phyloP scores from a whole-genome alignment of 177 flowering plant genomes.

The Tripterygium wilfordii region DNA sequence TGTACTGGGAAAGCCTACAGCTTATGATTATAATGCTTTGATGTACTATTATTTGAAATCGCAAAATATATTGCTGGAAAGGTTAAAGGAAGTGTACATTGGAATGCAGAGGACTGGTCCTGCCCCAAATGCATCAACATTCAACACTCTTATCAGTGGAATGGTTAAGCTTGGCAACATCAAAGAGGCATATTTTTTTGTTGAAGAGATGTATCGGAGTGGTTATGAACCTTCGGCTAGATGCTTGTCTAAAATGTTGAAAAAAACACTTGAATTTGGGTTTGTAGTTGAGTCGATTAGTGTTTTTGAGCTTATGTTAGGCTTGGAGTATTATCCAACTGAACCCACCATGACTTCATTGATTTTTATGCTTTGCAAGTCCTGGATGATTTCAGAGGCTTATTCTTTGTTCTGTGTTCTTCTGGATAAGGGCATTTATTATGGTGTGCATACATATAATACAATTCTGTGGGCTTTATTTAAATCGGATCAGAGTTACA shows the following conservation, averaged over 20 bases:
- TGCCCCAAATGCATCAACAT: slow-evolving; percentile 36
- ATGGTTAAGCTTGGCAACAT: slow-evolving; percentile 19
- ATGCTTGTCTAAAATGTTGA: slow-evolving; percentile 24
- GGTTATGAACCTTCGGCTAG: slow-evolving; percentile 41
- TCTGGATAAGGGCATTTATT: slow-evolving; percentile 18
- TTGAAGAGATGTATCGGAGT: slow-evolving; percentile 30
- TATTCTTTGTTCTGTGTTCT: slow-evolving; percentile 23
- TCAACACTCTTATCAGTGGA: slow-evolving; percentile 37
- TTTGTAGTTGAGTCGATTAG: slow-evolving; percentile 14
- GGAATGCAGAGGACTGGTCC: slow-evolving; percentile 40
- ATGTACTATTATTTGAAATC: slow-evolving; percentile 34
- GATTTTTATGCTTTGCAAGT: slow-evolving; percentile 21
- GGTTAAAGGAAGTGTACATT: slow-evolving; percentile 18
- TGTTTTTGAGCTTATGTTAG: slow-evolving; percentile 40
- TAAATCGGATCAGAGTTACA: slow-evolving; percentile 21
- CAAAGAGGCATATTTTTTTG: slow-evolving; percentile 17
- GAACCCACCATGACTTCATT: slow-evolving; percentile 15
- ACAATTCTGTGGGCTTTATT: slow-evolving; percentile 46
- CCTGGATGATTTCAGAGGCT: slow-evolving; percentile 28
- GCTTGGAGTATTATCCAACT: slow-evolving; percentile 23
- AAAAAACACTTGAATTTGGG: slow-evolving; percentile 19
- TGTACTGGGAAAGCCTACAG: slow-evolving; percentile 33
- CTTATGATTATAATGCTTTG: slow-evolving; percentile 43
- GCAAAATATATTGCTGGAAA: slow-evolving; percentile 10
- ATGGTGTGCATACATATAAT: slow-evolving; percentile 21